Evolutionary conservation across 306 rosid species (phyloP).

Genomic region (Arachis stenosperma): DNA sequence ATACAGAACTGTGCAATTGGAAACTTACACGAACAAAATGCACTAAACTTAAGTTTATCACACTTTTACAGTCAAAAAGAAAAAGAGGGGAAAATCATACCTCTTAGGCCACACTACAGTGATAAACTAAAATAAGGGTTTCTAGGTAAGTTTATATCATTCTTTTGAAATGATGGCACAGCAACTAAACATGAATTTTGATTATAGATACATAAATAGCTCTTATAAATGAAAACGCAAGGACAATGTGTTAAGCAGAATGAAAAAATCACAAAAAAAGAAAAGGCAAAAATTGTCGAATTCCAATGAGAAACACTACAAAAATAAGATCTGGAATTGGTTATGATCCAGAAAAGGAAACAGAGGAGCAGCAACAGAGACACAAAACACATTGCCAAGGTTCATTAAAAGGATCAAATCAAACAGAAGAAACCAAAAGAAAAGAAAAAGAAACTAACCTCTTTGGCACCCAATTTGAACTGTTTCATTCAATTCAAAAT

Average conservation of each 20-base stretch:
- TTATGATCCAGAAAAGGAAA: conserved; percentile 38
- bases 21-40: neutral
- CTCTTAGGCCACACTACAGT: neutral
- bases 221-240: conserved; percentile 13
- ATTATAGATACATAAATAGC: conserved; percentile 10
- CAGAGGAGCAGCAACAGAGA: conserved; percentile 8
- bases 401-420: neutral
- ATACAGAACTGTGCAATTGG: neutral
- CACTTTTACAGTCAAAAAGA: neutral
- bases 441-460: conserved; percentile 51
- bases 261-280: neutral
- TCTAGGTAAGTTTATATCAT: conserved; percentile 7
- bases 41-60: neutral
- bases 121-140: conserved; percentile 19
- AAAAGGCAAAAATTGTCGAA: conserved; percentile 23
- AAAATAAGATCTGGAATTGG: conserved; percentile 43
- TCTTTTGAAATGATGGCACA: conserved; percentile 20
- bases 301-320: conserved; percentile 21
- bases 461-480: conserved; percentile 50
- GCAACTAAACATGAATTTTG: conserved; percentile 20
- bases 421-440: neutral
- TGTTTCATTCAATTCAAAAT: conserved; percentile 56
- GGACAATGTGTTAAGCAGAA: conserved; percentile 15
- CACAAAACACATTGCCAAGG: conserved; percentile 18
- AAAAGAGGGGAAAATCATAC: neutral